phyloP scores from a whole-genome alignment of 2,329 filamentous ascomycete genomes.

The Penicillium olsonii region DNA sequence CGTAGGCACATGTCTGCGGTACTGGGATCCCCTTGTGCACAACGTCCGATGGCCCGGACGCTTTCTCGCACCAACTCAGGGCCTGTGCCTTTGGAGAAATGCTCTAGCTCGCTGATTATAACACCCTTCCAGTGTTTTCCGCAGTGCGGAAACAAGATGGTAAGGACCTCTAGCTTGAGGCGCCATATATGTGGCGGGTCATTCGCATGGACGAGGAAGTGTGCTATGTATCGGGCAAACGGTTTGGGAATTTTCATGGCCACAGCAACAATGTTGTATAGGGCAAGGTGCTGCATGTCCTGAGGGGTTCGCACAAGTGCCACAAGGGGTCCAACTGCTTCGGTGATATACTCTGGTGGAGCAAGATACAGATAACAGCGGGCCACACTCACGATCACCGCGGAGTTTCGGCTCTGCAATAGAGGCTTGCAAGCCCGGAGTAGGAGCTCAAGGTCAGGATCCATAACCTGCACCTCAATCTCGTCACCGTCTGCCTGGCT shows the following conservation, averaged over 20 bases:
- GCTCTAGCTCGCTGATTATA: conserved; percentile 88
- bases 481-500: conserved; percentile 47
- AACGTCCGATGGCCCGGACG: conserved; percentile 89
- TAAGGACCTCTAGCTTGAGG: conserved; percentile 87
- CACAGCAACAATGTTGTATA: conserved; percentile 95
- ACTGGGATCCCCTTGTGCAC: conserved; percentile 73
- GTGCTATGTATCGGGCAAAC: conserved; percentile 86
- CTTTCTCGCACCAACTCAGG: conserved; percentile 81
- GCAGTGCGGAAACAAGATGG: conserved; percentile 84
- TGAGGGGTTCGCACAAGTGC: conserved; percentile 80
- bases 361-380: conserved; percentile 84
- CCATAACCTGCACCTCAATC: conserved; percentile 64
- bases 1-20: conserved; percentile 78
- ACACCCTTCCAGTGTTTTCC: conserved; percentile 76
- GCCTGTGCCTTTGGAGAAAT: conserved; percentile 78
- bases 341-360: conserved; percentile 71
- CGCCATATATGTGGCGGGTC: conserved; percentile 83
- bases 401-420: conserved; percentile 88
- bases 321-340: conserved; percentile 79
- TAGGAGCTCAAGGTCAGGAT: conserved; percentile 80
- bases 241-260: conserved; percentile 72
- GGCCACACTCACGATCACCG: conserved; percentile 84
- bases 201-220: conserved; percentile 81
- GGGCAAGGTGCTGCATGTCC: conserved; percentile 84
- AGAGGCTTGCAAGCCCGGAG: conserved; percentile 79